Evolutionary conservation across 768 basidiomycete genomes (phyloP).

Genomic region (Agrocybe chaxingu): DNA sequence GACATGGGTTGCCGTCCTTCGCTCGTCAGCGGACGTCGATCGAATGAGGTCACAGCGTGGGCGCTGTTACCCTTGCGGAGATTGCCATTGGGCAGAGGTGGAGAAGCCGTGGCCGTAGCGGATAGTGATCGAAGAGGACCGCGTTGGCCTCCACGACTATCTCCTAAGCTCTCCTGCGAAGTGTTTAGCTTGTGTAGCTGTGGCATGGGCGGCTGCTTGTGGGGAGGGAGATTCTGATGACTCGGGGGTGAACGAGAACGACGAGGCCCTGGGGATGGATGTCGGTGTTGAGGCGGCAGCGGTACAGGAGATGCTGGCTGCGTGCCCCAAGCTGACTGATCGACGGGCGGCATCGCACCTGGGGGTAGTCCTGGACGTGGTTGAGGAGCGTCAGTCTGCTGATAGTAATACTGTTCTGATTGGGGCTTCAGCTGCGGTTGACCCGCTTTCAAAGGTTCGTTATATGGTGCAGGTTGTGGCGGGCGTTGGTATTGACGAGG

Average conservation of each 20-base stretch:
- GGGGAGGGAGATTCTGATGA: conserved; percentile 14
- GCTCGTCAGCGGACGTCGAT: conserved; percentile 38
- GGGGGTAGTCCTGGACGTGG: conserved; percentile 48
- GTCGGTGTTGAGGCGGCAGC: conserved; percentile 8
- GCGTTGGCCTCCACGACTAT: conserved; percentile 27
- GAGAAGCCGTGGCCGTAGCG: conserved; percentile 50
- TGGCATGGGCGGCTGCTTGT: conserved; percentile 27
- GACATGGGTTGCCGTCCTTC: conserved; percentile 27
- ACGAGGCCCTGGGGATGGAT: conserved; percentile 26
- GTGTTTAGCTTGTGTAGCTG: conserved; percentile 29
- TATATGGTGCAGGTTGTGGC: conserved; percentile 22
- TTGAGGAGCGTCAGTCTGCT: conserved; percentile 24
- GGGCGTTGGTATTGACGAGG: conserved; percentile 23
- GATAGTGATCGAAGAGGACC: conserved; percentile 68
- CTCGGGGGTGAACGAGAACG: conserved; percentile 54
- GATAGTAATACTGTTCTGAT: conserved; percentile 36
- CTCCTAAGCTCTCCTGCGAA: conserved; percentile 30
- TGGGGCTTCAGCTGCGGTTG: conserved; percentile 18
- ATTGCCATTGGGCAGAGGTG: conserved; percentile 45
- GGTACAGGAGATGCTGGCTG: conserved; percentile 26
- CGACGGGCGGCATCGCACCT: conserved; percentile 59
- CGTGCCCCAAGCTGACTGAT: conserved; percentile 33
- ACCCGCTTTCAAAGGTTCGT: conserved; percentile 20
- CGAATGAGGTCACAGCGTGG: conserved; percentile 48
- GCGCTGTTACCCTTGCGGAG: conserved; percentile 64